A percentile compares a stretch with the other conserved stretches of the same genome.
Evolutionary conservation across 306 rosid species (phyloP).

Genomic region (Fagus sylvatica): DNA sequence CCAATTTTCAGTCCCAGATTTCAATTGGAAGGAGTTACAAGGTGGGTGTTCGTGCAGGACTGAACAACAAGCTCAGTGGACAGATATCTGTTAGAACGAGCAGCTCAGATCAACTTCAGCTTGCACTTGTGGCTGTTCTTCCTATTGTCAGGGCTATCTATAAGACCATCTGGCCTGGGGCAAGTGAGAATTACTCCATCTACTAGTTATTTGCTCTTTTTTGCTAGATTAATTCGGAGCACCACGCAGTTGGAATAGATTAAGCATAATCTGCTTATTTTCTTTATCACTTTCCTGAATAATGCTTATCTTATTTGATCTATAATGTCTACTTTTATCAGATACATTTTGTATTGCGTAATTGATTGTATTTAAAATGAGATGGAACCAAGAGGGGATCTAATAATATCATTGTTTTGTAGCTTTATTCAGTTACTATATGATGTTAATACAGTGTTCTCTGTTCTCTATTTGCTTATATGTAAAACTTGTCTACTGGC

Average conservation of each 20-base stretch:
- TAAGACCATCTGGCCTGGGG: constrained; percentile 71
- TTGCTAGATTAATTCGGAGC: constrained; percentile 14
- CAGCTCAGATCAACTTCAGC: constrained; percentile 96
- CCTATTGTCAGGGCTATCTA: constrained; percentile 73
- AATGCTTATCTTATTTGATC: constrained; percentile 21
- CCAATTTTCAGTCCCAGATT: constrained; percentile 82
- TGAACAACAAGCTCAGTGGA: constrained; percentile 96
- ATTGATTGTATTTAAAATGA: constrained; percentile 17
- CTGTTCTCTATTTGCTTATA: too few relatives aligned
- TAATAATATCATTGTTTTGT: not conserved
- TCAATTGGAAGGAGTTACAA: constrained; percentile 87
- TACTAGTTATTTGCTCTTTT: constrained; percentile 43
- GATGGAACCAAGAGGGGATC: constrained; percentile 34
- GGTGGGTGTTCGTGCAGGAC: constrained; percentile 84
- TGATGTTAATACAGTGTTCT: not conserved
- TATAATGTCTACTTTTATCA: constrained; percentile 2
- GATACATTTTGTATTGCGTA: not conserved
- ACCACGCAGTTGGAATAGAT: not conserved
- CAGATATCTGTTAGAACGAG: constrained; percentile 84
- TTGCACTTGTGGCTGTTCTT: constrained; percentile 77
- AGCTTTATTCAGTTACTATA: constrained; percentile 1
- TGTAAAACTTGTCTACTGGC: too few relatives aligned
- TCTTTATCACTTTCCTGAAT: constrained; percentile 20
- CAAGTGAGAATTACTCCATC: constrained; percentile 68
- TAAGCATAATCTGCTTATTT: not conserved